phyloP scores from a whole-genome alignment of 306 rosid genomes.

The Quercus variabilis region DNA sequence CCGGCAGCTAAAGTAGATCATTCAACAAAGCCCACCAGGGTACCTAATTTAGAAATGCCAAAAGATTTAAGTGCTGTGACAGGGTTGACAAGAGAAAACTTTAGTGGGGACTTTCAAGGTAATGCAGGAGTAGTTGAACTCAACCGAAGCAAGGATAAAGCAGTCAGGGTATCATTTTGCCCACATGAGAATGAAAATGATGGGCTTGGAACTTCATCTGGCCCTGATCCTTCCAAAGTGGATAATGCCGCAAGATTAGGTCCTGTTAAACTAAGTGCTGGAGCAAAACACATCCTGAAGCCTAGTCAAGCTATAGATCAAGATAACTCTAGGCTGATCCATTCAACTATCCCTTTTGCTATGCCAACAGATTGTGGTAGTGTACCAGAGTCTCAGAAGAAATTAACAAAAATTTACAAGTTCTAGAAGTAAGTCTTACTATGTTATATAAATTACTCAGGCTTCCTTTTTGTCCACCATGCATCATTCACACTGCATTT shows the following conservation, averaged over 20 bases:
- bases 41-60: constrained; percentile 36
- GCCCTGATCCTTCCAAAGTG: constrained; percentile 34
- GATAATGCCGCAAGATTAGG: constrained; percentile 52
- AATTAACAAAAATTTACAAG: constrained; percentile 62
- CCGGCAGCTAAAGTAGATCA: constrained; percentile 34
- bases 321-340: constrained; percentile 37
- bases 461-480: constrained; percentile 8
- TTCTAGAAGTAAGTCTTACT: constrained; percentile 52
- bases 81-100: constrained; percentile 30
- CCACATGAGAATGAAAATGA: constrained; percentile 32
- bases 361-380: constrained; percentile 44
- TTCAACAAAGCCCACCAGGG: constrained; percentile 41
- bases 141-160: constrained; percentile 34
- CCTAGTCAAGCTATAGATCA: constrained; percentile 55
- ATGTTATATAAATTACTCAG: not conserved
- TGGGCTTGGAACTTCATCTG: constrained; percentile 29
- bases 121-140: constrained; percentile 28
- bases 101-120: constrained; percentile 30
- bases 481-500: constrained; percentile 17
- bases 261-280: constrained; percentile 69
- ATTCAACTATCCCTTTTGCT: constrained; percentile 47
- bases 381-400: constrained; percentile 53
- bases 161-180: constrained; percentile 32
- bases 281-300: constrained; percentile 76
- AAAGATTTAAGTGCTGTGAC: constrained; percentile 32